A percentile compares a stretch with the other conserved stretches of the same genome.
These are phyloP conservation scores for Arxiozyma telluris DNA, from an alignment of 1,139 yeast species.

Conservation along the genomic window DNA sequence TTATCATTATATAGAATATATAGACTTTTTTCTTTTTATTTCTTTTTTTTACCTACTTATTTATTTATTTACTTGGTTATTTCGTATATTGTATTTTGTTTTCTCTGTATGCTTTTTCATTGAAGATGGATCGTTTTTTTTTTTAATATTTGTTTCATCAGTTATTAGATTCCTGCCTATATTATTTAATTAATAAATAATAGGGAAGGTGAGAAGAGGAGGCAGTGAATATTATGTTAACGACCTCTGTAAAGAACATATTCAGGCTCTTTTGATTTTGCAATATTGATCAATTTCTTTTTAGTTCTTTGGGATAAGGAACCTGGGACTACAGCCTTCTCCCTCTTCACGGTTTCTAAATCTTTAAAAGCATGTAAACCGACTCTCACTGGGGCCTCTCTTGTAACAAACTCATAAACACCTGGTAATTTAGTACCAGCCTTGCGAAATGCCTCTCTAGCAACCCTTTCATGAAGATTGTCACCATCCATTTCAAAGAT, in stretches of 20 bases:
- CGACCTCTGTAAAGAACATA: conserved; percentile 52
- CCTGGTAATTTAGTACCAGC: conserved; percentile 94
- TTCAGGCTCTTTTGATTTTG: conserved; percentile 42
- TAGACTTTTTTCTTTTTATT: conserved; percentile 4
- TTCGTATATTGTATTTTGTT: too few species aligned
- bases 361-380: conserved; percentile 48
- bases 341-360: conserved; percentile 23
- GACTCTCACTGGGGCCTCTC: conserved; percentile 58
- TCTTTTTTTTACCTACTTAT: too few species aligned
- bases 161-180: too few species aligned
- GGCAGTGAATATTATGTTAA: conserved; percentile 20
- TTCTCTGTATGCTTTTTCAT: too few species aligned
- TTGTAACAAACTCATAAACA: conserved; percentile 72
- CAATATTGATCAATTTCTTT: conserved; percentile 46
- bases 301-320: conserved; percentile 54
- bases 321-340: conserved; percentile 37
- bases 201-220: conserved; percentile 10
- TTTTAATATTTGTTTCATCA: too few species aligned
- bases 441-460: conserved; percentile 83
- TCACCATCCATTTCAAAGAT: conserved; percentile 71
- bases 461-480: conserved; percentile 76
- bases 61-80: too few species aligned
- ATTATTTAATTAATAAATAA: too few species aligned
- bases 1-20: background rate
- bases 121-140: too few species aligned